Percentiles rank a stretch among this genome's conserved stretches.
Evolutionary conservation across 1,284 basidiomycete species (phyloP).

Genomic region (Lentinula novae-zelandiae): DNA sequence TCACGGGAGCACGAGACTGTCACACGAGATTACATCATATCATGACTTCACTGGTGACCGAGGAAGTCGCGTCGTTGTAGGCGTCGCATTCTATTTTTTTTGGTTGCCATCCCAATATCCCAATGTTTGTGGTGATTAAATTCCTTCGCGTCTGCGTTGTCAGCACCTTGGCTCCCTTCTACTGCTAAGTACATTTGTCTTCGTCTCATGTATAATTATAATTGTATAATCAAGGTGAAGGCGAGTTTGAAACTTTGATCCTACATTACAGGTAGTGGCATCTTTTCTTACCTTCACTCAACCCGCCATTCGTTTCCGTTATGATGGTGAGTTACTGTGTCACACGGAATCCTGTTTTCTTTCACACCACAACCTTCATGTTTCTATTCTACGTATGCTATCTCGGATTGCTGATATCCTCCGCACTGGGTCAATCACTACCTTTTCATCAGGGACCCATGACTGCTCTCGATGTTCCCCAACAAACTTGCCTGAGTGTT

Average conservation of each 20-base stretch:
- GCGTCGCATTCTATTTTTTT: no score
- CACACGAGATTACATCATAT: no score
- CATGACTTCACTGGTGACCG: no score
- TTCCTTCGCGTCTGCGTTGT: no score
- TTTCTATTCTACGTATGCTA: background rate
- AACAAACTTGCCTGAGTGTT: background rate
- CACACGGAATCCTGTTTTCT: background rate
- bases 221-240: background rate
- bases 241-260: background rate
- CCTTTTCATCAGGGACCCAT: background rate
- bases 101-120: no score
- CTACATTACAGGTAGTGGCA: background rate
- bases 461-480: background rate
- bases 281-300: background rate
- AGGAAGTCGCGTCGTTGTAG: no score
- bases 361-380: background rate
- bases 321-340: background rate
- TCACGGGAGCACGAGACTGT: no score
- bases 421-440: background rate
- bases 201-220: no score
- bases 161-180: background rate
- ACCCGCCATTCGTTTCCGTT: background rate
- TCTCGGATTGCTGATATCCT: background rate
- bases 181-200: no score
- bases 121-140: no score